Evolutionary conservation across 257 asterid genomes (phyloP).

Genomic region (Paulownia fortunei): DNA sequence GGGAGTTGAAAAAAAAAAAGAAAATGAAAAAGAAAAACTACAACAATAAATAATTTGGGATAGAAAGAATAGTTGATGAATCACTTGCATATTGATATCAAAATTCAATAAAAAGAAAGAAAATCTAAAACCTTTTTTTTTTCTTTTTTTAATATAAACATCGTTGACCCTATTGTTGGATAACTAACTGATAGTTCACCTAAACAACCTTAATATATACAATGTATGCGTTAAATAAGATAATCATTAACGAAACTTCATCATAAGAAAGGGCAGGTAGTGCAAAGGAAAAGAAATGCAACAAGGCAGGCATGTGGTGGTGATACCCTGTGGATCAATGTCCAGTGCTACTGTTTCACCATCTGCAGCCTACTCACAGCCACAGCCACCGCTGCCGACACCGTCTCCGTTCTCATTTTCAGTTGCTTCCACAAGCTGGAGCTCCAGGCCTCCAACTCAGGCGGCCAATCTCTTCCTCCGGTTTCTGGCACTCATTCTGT

Average conservation of each 20-base stretch:
- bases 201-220: conserved; percentile 2
- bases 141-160: neutral
- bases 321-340: conserved; percentile 21
- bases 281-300: conserved; percentile 27
- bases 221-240: neutral
- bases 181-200: conserved; percentile 28
- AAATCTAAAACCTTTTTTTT: too few species aligned
- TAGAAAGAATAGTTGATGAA: neutral
- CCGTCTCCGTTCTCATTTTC: conserved; percentile 60
- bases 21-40: too few species aligned
- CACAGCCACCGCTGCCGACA: conserved; percentile 51
- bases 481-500: conserved; percentile 41
- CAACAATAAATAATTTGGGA: too few species aligned
- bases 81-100: neutral
- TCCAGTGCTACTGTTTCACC: conserved; percentile 39
- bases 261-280: neutral
- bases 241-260: conserved; percentile 9
- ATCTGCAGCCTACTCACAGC: conserved; percentile 35
- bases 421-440: conserved; percentile 53
- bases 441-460: conserved; percentile 45
- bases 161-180: neutral
- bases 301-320: conserved; percentile 17
- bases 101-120: neutral
- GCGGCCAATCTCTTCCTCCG: conserved; percentile 46
- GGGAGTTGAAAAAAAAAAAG: too few species aligned